Base-by-base conservation (phyloP, 1,139 yeast species). In the Scheffersomyces illinoinensis region DNA sequence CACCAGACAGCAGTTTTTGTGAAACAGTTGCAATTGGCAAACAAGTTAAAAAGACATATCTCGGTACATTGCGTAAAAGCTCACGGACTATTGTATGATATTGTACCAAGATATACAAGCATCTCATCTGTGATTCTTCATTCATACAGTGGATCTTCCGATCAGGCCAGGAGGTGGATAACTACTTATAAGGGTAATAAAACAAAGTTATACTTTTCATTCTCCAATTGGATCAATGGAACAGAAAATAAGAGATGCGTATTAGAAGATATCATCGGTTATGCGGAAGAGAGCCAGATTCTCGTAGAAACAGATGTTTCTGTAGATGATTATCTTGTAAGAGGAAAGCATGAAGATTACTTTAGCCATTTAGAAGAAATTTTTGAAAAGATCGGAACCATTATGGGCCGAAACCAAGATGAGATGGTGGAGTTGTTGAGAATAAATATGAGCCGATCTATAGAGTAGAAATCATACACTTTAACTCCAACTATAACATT, bases 51-150 rank as follows among this genome's bases (percentile, higher is more conserved):
- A 0, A 71, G 84, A 21, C 86, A 91, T 0, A 85, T 90, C 0
- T 91, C 97, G 1, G 64, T 95, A 0, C 99, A 95, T 69, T 90
- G 93, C 64, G 99, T 95, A 2, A 90, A 88, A 65, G 86, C 90
- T 8, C 93, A 89, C 65, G 91, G 91, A 1, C 68, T 76, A 10
- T 68, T 90, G 24, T 85, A 76, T 58, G 89, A 88, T 12, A 66
- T 74, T 1, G 76, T 85, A 24, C 64, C 57, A 54, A 52, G 68
- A 39, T 75, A 65, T 55, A 47, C 54, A 24, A 56, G 62, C 21
- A 66, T 76, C 7, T 67, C 77, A 0, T 68, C 77, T 1, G 75
- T 92, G 0, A 85, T 92, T 47, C 77, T 93, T 43, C 98, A 93
- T 69, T 91, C 97, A 0, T 93, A 86, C 70, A 85, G 92, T n/a